Base-by-base conservation (phyloP, 2,329 filamentous ascomycete genomes). In the Colletotrichum musicola region DNA sequence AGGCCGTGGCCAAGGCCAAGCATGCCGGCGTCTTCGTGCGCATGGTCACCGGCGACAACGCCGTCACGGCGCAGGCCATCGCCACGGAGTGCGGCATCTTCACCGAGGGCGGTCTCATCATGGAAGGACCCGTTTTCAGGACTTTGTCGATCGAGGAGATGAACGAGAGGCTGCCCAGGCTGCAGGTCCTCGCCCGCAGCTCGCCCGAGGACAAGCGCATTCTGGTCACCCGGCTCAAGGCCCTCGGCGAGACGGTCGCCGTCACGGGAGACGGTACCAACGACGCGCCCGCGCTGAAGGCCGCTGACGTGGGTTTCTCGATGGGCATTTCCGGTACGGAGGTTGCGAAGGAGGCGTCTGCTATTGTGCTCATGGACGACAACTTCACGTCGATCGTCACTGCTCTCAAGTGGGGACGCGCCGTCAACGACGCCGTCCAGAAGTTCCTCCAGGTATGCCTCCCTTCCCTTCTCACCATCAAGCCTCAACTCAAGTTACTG, bases 11-110 rank as follows among this genome's bases (percentile, higher is more conserved):
- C 61, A 86, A 87, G 74, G 91, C 89, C 70, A 86, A 89, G 72
- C 84, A 81, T 46, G 90, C 90, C 20, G 90, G 90, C 69, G 90
- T 93, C 18, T 83, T 88, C 66, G 88, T 91, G 53, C 89, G 90
- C 73, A 92, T 93, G 90, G 90, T 93, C 57, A 93, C 90, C 42
- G 90, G 89, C 72, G 90, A 92, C 79, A 92, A 93, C 73, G 82
- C 78, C 51, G 76, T 86, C 65, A 92, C 89, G 1, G 89, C 89
- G 5, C 88, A 87, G 73, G 88, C 89, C 16, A 90, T 91, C 71
- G 89, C 89, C 2, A 80, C 84, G 55, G 88, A 91, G 71, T 91
- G 89, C 76, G 88, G 88, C 14, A 91, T 92, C 72, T 87, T 85
- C 68, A 89, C 88, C 22, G 78, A 84, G 7, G 88, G 86, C 27